Conservation (phyloP, 2,329 filamentous ascomycete species). For the Boeremia exigua region DNA sequence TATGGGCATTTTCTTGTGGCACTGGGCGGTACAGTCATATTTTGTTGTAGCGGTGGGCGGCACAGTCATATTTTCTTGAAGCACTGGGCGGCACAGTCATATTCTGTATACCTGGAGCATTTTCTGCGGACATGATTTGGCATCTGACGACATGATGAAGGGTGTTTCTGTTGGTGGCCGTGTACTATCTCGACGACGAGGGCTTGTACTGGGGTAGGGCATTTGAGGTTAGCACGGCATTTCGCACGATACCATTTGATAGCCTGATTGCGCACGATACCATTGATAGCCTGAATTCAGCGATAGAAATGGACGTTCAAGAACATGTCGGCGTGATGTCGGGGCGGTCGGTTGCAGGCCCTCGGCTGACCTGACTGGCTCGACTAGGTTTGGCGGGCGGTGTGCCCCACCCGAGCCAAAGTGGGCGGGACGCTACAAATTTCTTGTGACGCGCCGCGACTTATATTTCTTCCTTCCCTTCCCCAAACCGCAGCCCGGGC, state of each 20-base stretch:
- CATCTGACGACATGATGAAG: constrained; percentile 45
- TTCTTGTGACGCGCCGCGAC: constrained; percentile 39
- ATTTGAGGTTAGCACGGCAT: constrained; percentile 37
- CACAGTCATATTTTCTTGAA: constrained; percentile 28
- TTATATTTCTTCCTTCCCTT: constrained; percentile 50
- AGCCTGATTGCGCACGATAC: constrained; percentile 7
- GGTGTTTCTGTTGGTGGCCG: constrained; percentile 14
- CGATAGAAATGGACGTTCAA: constrained; percentile 19
- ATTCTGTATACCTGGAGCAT: constrained; percentile 43
- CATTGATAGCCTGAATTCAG: constrained; percentile 37
- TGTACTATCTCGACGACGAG: constrained; percentile 40
- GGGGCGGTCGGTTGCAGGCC: background rate
- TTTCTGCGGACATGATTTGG: constrained; percentile 40
- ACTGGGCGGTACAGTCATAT: constrained; percentile 37
- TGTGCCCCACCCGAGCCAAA: constrained; percentile 11
- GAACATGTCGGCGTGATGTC: background rate
- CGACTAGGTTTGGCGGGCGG: background rate
- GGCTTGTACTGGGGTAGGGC: constrained; percentile 37
- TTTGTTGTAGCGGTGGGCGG: constrained; percentile 35
- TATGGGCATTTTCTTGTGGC: constrained; percentile 17
- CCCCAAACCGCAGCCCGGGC: constrained; percentile 49
- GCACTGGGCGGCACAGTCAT: constrained; percentile 35
- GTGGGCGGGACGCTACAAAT: constrained; percentile 32
- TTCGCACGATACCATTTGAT: constrained; percentile 48
- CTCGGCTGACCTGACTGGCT: constrained; percentile 13